Evolutionary conservation across 495 filamentous ascomycete genomes (phyloP).

Genomic region (Xylaria acuta): DNA sequence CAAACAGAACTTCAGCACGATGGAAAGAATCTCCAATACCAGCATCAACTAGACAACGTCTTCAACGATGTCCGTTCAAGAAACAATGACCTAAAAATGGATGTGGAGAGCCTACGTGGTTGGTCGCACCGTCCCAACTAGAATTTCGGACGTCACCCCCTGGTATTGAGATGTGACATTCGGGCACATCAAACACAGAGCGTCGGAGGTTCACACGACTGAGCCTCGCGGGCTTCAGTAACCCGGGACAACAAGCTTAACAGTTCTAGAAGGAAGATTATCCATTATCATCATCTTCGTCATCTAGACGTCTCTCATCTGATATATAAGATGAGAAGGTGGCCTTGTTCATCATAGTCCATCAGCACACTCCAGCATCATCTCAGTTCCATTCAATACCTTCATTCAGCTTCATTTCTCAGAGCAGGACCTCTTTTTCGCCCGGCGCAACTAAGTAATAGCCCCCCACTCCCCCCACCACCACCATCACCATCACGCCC

Average conservation of each 20-base stretch:
- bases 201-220: conserved; percentile 23
- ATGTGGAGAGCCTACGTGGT: background rate
- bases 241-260: background rate
- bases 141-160: conserved; percentile 3
- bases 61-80: background rate
- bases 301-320: background rate
- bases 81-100: background rate
- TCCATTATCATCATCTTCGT: background rate
- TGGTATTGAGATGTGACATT: conserved; percentile 3
- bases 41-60: background rate
- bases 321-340: conserved; percentile 15
- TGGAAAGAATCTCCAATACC: background rate
- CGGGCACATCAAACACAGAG: conserved; percentile 19
- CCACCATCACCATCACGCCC: background rate
- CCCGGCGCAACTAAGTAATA: background rate
- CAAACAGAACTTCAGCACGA: background rate
- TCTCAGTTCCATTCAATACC: conserved; percentile 1
- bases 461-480: background rate
- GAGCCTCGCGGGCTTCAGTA: conserved; percentile 21
- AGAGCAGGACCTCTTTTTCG: conserved; percentile 18
- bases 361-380: background rate
- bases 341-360: background rate
- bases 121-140: conserved; percentile 12
- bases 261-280: conserved; percentile 1
- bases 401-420: conserved; percentile 4